Evolutionary conservation across 1,139 yeast species (phyloP).

Genomic region (Protomyces lactucae-debilis): DNA sequence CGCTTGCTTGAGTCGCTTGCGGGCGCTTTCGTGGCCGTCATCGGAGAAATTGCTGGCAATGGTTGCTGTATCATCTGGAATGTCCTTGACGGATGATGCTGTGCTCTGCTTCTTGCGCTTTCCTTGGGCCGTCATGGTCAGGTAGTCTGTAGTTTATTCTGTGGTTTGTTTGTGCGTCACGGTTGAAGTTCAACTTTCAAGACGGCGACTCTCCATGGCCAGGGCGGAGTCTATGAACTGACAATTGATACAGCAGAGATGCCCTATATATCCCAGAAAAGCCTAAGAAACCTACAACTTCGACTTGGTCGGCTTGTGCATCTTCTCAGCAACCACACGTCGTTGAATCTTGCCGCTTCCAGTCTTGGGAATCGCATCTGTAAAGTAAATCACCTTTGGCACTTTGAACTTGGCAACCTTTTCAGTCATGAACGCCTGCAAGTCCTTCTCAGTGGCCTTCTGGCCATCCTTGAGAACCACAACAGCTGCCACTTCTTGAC

Average conservation of each 20-base stretch:
- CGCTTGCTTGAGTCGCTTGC: neutral
- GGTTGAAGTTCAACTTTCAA: too few species aligned
- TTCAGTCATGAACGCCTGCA: constrained; percentile 45
- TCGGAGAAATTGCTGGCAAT: neutral
- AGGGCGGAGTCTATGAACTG: too few species aligned
- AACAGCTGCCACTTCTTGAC: constrained; percentile 63
- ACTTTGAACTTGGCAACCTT: constrained; percentile 54
- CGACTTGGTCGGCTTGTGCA: constrained; percentile 30
- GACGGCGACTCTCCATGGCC: too few species aligned
- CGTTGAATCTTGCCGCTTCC: constrained; percentile 61
- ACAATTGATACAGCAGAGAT: too few species aligned
- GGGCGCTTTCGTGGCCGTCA: neutral
- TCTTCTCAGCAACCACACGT: constrained; percentile 49
- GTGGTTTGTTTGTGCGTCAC: too few species aligned
- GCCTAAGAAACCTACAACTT: constrained; percentile 26
- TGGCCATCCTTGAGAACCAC: constrained; percentile 49
- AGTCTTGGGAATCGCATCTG: constrained; percentile 54
- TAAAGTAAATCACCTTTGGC: constrained; percentile 53
- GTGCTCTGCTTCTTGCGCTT: neutral
- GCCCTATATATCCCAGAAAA: neutral
- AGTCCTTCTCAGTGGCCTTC: constrained; percentile 41
- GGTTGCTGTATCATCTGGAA: neutral
- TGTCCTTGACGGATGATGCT: neutral
- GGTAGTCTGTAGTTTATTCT: too few species aligned
- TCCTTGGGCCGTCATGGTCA: neutral